Evolutionary conservation across 2,329 filamentous ascomycete species (phyloP).

Genomic region (Penicillium sp.): DNA sequence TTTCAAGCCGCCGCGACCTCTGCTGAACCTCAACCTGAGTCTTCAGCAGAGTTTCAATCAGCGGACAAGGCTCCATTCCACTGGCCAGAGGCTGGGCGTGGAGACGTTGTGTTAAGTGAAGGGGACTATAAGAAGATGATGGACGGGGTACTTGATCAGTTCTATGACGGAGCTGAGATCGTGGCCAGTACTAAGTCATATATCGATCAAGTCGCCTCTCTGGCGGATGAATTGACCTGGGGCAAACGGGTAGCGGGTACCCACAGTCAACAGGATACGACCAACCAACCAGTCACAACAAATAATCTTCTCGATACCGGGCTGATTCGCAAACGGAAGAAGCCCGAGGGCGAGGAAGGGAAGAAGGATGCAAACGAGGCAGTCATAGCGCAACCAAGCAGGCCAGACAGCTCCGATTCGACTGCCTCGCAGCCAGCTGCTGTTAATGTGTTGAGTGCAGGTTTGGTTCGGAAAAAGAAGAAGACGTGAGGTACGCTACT

Average conservation of each 20-base stretch:
- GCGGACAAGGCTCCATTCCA: conserved; percentile 31
- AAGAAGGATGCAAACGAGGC: conserved; percentile 11
- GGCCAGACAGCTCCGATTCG: not conserved
- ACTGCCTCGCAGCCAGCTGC: conserved; percentile 18
- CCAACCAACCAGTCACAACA: conserved; percentile 12
- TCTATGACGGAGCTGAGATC: conserved; percentile 44
- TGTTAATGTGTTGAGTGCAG: conserved; percentile 44
- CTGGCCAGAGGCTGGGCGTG: conserved; percentile 38
- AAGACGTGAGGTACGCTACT: conserved; percentile 31
- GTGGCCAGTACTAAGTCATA: conserved; percentile 45
- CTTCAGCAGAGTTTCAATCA: not conserved
- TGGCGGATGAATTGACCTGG: conserved; percentile 40
- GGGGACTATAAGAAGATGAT: conserved; percentile 45
- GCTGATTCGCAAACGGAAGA: conserved; percentile 44
- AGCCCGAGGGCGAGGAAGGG: conserved; percentile 23
- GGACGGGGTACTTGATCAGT: conserved; percentile 44
- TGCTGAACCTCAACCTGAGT: not conserved
- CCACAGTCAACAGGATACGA: conserved; percentile 18
- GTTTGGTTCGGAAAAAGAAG: conserved; percentile 45
- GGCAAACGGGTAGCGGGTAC: conserved; percentile 40
- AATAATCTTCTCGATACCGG: conserved; percentile 34
- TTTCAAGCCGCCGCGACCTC: not conserved
- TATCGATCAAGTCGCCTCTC: conserved; percentile 44
- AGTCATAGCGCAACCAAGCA: conserved; percentile 5
- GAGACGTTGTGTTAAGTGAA: conserved; percentile 41